phyloP scores from a whole-genome alignment of 2,329 filamentous ascomycete genomes.

The Fusarium continuum region DNA sequence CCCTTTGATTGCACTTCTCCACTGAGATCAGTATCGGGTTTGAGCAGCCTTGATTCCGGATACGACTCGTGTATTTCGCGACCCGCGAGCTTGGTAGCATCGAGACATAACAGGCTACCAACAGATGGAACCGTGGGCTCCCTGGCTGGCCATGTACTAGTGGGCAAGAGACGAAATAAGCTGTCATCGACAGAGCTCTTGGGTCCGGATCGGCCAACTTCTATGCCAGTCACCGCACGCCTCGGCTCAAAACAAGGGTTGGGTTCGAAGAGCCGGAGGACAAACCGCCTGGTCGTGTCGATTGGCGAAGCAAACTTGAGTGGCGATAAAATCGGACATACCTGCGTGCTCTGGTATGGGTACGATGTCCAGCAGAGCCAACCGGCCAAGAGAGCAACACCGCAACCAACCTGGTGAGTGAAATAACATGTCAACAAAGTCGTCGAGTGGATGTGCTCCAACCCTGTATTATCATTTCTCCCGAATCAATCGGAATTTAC shows the following conservation, averaged over 20 bases:
- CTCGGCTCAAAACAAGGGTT: slow-evolving; percentile 6
- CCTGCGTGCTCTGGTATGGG: slow-evolving; percentile 42
- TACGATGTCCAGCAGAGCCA: slow-evolving; percentile 39
- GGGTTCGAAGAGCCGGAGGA: not conserved
- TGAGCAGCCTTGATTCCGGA: slow-evolving; percentile 42
- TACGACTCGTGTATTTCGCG: slow-evolving; percentile 40
- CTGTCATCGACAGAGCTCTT: slow-evolving; percentile 31
- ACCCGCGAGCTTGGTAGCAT: slow-evolving; percentile 31
- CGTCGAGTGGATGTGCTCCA: slow-evolving; percentile 12
- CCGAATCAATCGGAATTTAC: slow-evolving; percentile 5
- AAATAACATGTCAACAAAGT: slow-evolving; percentile 6
- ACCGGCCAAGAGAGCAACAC: slow-evolving; percentile 25
- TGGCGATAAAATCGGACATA: slow-evolving; percentile 32
- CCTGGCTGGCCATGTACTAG: slow-evolving; percentile 25
- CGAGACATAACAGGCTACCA: slow-evolving; percentile 29
- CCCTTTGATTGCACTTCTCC: slow-evolving; percentile 33
- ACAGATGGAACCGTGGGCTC: slow-evolving; percentile 26
- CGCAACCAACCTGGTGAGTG: slow-evolving; percentile 41
- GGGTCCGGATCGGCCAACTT: slow-evolving; percentile 24
- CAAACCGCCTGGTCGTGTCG: slow-evolving; percentile 26
- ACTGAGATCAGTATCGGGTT: slow-evolving; percentile 34
- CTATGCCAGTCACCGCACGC: slow-evolving; percentile 4
- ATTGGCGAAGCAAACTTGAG: slow-evolving; percentile 31
- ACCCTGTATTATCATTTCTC: slow-evolving; percentile 5
- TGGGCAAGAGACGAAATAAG: slow-evolving; percentile 31